These are phyloP conservation scores for Diaporthe amygdali DNA, from an alignment of 2,329 filamentous ascomycete genomes.

Conservation along the genomic window DNA sequence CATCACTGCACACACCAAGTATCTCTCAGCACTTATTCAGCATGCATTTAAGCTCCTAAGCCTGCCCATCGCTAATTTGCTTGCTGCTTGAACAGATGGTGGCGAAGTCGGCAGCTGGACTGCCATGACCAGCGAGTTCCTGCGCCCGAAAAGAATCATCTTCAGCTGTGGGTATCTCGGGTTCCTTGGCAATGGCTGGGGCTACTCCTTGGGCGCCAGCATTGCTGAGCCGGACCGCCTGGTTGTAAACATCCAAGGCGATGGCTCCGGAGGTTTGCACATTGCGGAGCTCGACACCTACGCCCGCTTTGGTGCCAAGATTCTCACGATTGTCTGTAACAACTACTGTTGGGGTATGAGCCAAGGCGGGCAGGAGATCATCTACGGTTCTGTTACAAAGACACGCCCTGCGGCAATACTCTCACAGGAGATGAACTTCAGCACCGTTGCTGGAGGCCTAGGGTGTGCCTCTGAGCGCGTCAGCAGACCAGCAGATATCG, in stretches of 20 bases:
- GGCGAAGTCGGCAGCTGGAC: slow-evolving; percentile 45
- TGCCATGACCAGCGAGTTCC: slow-evolving; percentile 35
- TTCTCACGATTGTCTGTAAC: slow-evolving; percentile 49
- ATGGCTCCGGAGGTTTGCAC: slow-evolving; percentile 50
- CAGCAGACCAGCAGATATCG: slow-evolving; percentile 34
- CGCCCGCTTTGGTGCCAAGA: slow-evolving; percentile 42
- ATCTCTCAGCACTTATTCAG: background rate
- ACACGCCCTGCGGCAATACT: slow-evolving; percentile 35
- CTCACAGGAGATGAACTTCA: slow-evolving; percentile 42
- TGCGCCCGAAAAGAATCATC: slow-evolving; percentile 33
- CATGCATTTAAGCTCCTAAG: background rate
- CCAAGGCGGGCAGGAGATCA: slow-evolving; percentile 47
- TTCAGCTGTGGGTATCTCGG: slow-evolving; percentile 44
- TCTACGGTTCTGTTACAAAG: slow-evolving; percentile 37
- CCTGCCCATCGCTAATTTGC: background rate
- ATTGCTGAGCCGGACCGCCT: slow-evolving; percentile 43
- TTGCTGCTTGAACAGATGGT: slow-evolving; percentile 34
- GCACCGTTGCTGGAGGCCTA: slow-evolving; percentile 46
- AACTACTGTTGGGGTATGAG: slow-evolving; percentile 52
- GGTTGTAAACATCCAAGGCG: slow-evolving; percentile 49
- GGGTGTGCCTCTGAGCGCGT: slow-evolving; percentile 36
- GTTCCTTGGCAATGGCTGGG: slow-evolving; percentile 52
- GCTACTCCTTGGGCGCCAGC: slow-evolving; percentile 48
- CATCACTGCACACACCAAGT: background rate
- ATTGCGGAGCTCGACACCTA: slow-evolving; percentile 51